These are phyloP conservation scores for Cryphonectria naterciae DNA, from an alignment of 2,329 filamentous ascomycete species.

Conservation along the genomic window DNA sequence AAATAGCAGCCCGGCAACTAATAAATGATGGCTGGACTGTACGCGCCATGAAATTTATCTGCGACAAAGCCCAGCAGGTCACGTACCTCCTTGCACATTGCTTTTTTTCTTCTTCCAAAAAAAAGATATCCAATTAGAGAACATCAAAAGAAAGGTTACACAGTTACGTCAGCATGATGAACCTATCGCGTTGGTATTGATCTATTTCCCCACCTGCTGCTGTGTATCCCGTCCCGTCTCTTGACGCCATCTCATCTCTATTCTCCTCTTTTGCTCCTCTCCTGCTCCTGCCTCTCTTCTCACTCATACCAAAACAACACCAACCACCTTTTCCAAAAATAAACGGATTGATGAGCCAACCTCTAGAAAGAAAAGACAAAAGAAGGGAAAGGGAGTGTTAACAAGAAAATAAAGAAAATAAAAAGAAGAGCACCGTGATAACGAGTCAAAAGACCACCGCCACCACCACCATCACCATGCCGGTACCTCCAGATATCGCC, in stretches of 20 bases:
- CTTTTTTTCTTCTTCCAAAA: not conserved
- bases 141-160: not conserved
- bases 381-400: not conserved
- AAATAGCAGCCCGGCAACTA: not conserved
- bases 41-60: not conserved
- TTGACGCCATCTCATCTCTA: not conserved
- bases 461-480: not conserved
- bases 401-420: not conserved
- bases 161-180: not conserved
- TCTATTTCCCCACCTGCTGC: too few species aligned
- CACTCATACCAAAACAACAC: not conserved
- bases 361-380: not conserved
- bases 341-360: not conserved
- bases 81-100: not conserved
- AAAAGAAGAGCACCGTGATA: not conserved
- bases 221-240: not conserved
- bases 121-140: not conserved
- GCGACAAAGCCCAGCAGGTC: not conserved
- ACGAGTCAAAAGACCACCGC: not conserved
- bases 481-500: conserved; percentile 4
- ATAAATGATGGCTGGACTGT: not conserved
- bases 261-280: too few species aligned
- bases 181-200: not conserved
- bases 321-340: too few species aligned
- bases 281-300: not conserved